phyloP scores from a whole-genome alignment of 2,329 filamentous ascomycete species.

The Colletotrichum salicis region DNA sequence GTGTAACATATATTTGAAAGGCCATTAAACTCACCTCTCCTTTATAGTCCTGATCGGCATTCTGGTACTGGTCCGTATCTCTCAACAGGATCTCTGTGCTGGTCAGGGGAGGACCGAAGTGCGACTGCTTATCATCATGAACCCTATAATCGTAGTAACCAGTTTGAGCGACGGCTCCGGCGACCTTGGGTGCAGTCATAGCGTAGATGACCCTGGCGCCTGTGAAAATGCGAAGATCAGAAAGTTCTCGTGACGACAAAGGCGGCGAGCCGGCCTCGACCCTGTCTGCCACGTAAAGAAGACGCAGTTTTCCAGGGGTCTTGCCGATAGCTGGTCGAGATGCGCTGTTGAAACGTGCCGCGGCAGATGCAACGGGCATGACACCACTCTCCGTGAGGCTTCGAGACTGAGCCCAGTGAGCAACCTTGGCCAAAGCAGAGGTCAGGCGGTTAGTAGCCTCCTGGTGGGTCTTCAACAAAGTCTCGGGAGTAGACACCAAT shows the following conservation, averaged over 20 bases:
- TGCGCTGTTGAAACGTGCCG: slow-evolving; percentile 56
- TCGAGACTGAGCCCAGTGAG: slow-evolving; percentile 78
- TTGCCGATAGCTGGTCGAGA: slow-evolving; percentile 70
- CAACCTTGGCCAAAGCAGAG: slow-evolving; percentile 71
- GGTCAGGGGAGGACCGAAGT: slow-evolving; percentile 86
- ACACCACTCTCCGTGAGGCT: slow-evolving; percentile 76
- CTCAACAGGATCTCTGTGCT: slow-evolving; percentile 81
- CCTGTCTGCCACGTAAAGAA: slow-evolving; percentile 83
- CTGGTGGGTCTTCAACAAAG: slow-evolving; percentile 74
- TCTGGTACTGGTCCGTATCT: slow-evolving; percentile 69
- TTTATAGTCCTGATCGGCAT: slow-evolving; percentile 68
- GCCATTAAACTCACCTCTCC: slow-evolving; percentile 68
- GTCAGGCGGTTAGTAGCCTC: slow-evolving; percentile 69
- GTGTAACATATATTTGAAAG: not conserved
- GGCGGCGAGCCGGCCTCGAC: slow-evolving; percentile 70
- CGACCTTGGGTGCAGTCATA: slow-evolving; percentile 83
- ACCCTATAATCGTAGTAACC: slow-evolving; percentile 87
- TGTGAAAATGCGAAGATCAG: slow-evolving; percentile 84
- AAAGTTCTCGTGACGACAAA: slow-evolving; percentile 76
- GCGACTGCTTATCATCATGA: slow-evolving; percentile 57
- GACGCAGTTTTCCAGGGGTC: slow-evolving; percentile 78
- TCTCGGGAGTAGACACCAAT: slow-evolving; percentile 79
- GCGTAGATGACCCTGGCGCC: slow-evolving; percentile 86
- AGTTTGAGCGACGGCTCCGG: slow-evolving; percentile 88
- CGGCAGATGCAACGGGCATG: slow-evolving; percentile 74